Base-by-base conservation (phyloP, 345 rosid genomes). In the sweet orange (Citrus sinensis) region DNA sequence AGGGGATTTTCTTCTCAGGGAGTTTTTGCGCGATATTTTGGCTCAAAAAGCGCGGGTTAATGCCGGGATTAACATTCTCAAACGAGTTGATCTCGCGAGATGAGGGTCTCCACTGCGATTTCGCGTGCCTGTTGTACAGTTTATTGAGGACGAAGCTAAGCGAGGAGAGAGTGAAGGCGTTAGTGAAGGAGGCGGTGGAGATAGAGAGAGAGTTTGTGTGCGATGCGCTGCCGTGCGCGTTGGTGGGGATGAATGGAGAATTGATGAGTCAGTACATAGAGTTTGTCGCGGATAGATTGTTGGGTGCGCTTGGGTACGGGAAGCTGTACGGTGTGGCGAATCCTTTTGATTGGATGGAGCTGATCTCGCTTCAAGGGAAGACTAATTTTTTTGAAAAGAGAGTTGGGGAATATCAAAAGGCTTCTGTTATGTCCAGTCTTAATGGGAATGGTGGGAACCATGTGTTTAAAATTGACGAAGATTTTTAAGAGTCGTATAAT, bases 281-380 rank as follows among this genome's bases (percentile, higher is more conserved):
- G 83, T 94, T 94, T 56, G 97, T 92, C 1, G 98, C 98, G 0
- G 98, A 94, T 76, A 82, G 97, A 73, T 67, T 94, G 35, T 51
- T 94, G 84, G 90, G 79, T 10, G 93, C 90, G 67, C 91, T 94
- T 22, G 97, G 94, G 51, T 87, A 71, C 78, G 89, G 88, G n/a
- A 94, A 92, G 86, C 67, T 87, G 71, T 94, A 91, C 79, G 78
- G 78, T 60, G 93, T 78, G 75, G 4, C 80, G 0, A 94, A 94
- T 37, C 97, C 98, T 0, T 94, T 94, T 81, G 98, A 94, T 80
- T 94, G 98, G 98, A 91, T 94, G 98, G 98, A 92, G 79, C 77
- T 94, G 70, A 94, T 94, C 1, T 90, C 94, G 2, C 83, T 92
- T 59, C 98, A 94, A 35, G 98, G 98, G 60, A 94, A 92, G 84